Percentiles rank a stretch among this genome's conserved stretches.
phyloP scores from a whole-genome alignment of 108 stramenopile genomes.

The Discostella pseudostelligera region DNA sequence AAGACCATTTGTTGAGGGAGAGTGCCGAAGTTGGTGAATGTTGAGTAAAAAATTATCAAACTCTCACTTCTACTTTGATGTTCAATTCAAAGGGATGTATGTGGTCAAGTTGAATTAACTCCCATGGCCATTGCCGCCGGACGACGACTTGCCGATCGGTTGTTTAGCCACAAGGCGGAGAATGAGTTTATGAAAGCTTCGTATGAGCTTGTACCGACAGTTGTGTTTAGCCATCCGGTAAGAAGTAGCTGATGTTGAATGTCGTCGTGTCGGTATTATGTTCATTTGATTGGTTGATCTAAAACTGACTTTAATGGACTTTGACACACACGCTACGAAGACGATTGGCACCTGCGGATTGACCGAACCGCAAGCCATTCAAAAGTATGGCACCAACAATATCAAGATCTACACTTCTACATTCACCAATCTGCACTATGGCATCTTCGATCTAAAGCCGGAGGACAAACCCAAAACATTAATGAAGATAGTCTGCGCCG shows the following conservation, averaged over 20 bases:
- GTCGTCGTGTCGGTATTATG: neutral
- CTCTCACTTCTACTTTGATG: no score
- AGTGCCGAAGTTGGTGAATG: no score
- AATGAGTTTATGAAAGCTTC: slow-evolving; percentile 46
- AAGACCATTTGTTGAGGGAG: neutral
- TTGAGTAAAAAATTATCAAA: no score
- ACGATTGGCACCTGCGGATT: slow-evolving; percentile 82
- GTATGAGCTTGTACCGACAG: slow-evolving; percentile 86
- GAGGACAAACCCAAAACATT: slow-evolving; percentile 92
- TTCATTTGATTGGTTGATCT: neutral
- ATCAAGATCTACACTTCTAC: slow-evolving; percentile 86
- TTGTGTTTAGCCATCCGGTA: slow-evolving; percentile 89
- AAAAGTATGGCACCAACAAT: slow-evolving; percentile 87
- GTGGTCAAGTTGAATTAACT: slow-evolving; percentile 84
- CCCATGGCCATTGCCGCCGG: slow-evolving; percentile 96
- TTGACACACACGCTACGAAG: neutral
- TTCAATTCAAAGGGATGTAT: slow-evolving; percentile 77
- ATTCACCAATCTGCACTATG: slow-evolving; percentile 92
- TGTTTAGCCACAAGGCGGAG: slow-evolving; percentile 66
- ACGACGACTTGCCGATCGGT: slow-evolving; percentile 83
- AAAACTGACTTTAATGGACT: no score
- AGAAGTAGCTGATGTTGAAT: neutral
- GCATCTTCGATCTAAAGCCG: slow-evolving; percentile 76
- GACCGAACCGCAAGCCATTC: slow-evolving; percentile 85
- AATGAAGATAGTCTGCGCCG: slow-evolving; percentile 90